Evolutionary conservation across 805 yeast species (phyloP).

Genomic region (Candida qinlingensis): DNA sequence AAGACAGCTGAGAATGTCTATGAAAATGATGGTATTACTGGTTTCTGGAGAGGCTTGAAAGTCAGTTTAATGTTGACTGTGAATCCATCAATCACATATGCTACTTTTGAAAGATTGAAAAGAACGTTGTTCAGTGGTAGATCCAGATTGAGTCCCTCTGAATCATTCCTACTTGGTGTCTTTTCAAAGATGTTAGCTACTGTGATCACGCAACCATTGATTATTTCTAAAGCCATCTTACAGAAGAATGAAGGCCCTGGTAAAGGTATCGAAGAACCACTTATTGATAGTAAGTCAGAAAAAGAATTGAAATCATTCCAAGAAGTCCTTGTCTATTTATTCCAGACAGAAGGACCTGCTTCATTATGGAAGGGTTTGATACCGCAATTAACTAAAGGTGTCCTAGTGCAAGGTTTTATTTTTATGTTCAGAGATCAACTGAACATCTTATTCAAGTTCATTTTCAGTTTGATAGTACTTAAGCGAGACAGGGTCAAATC

Average conservation of each 20-base stretch:
- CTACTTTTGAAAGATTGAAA: conserved; percentile 67
- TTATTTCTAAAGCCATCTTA: conserved; percentile 77
- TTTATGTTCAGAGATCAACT: conserved; percentile 56
- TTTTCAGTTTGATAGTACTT: conserved; percentile 1
- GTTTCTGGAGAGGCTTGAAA: conserved; percentile 81
- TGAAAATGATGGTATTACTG: conserved; percentile 58
- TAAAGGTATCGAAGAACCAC: background rate
- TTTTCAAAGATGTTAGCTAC: conserved; percentile 78
- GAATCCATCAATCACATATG: conserved; percentile 85
- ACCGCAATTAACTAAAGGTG: conserved; percentile 78
- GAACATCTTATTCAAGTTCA: conserved; percentile 20
- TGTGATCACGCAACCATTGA: conserved; percentile 74
- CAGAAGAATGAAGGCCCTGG: conserved; percentile 37
- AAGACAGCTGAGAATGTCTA: conserved; percentile 46
- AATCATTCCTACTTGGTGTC: conserved; percentile 73
- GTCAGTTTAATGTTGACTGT: conserved; percentile 73
- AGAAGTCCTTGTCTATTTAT: conserved; percentile 55
- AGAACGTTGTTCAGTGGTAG: conserved; percentile 34
- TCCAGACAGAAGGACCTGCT: conserved; percentile 54
- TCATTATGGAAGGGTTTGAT: conserved; percentile 77
- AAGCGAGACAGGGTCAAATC: background rate
- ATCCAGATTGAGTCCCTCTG: conserved; percentile 46
- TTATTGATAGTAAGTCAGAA: conserved; percentile 29
- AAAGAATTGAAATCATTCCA: conserved; percentile 52
- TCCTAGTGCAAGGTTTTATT: conserved; percentile 76